phyloP scores from a whole-genome alignment of 2,329 filamentous ascomycete species.

The Monosporascus sp. region DNA sequence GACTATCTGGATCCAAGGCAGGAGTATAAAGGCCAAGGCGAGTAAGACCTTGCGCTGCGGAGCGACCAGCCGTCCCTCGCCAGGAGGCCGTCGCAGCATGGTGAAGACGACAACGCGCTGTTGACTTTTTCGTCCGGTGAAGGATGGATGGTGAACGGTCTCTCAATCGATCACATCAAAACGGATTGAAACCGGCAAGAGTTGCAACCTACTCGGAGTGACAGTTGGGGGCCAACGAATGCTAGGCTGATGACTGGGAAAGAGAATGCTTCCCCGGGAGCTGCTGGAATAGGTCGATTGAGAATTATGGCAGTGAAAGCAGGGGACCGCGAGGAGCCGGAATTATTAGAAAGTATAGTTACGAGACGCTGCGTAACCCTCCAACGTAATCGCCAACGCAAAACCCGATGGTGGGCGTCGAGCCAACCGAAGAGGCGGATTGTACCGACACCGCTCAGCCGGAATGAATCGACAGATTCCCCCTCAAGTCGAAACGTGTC shows the following conservation, averaged over 20 bases:
- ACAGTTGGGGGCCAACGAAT: not conserved
- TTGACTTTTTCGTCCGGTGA: not conserved
- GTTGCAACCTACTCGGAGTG: not conserved
- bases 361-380: too few species aligned
- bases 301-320: too few species aligned
- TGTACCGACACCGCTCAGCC: too few species aligned
- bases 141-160: not conserved
- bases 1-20: slow-evolving; percentile 41
- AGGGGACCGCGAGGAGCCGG: too few species aligned
- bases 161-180: slow-evolving; percentile 10
- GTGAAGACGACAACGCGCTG: slow-evolving; percentile 26
- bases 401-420: too few species aligned
- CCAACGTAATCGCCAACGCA: too few species aligned
- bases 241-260: too few species aligned
- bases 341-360: too few species aligned
- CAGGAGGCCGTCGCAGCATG: slow-evolving; percentile 54
- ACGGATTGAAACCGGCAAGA: not conserved
- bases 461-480: not conserved
- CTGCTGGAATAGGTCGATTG: too few species aligned
- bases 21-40: slow-evolving; percentile 44
- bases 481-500: too few species aligned
- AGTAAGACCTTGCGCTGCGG: slow-evolving; percentile 33
- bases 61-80: slow-evolving; percentile 42
- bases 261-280: too few species aligned
- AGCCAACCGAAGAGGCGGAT: too few species aligned